Conservation (phyloP, 495 filamentous ascomycete genomes). For the Lasiosphaeriaceae sp. region DNA sequence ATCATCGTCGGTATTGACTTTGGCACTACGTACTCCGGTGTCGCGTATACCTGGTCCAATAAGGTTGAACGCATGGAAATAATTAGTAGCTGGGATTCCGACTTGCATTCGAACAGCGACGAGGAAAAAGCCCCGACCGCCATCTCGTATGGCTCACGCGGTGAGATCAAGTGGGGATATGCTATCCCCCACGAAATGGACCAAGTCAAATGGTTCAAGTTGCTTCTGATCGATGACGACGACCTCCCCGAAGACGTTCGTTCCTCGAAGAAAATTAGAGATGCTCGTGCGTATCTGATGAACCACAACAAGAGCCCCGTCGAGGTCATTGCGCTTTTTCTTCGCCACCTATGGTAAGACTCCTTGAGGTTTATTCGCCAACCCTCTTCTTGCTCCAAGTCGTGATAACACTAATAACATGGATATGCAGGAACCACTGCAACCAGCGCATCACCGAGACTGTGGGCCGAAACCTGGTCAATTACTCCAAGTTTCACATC, state of each 20-base stretch:
- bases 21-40: slow-evolving; percentile 13
- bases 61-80: slow-evolving; percentile 10
- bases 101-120: slow-evolving; percentile 1
- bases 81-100: slow-evolving; percentile 11
- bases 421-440: too few relatives aligned
- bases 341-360: slow-evolving; percentile 25
- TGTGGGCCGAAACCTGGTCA: slow-evolving; percentile 2
- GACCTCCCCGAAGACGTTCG: slow-evolving; percentile 16
- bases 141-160: too few relatives aligned
- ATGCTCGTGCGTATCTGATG: slow-evolving; percentile 7
- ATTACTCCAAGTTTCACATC: slow-evolving; percentile 17
- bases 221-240: slow-evolving; percentile 24
- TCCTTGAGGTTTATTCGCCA: too few relatives aligned
- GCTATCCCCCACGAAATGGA: slow-evolving; percentile 8
- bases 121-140: too few relatives aligned
- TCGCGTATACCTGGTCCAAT: slow-evolving; percentile 11
- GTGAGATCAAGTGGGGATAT: slow-evolving; percentile 23
- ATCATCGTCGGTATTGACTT: slow-evolving; percentile 17
- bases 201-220: slow-evolving; percentile 30
- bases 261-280: slow-evolving; percentile 5
- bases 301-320: slow-evolving; percentile 11
- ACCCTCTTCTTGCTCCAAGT: too few relatives aligned
- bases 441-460: slow-evolving; percentile 7
- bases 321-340: slow-evolving; percentile 20
- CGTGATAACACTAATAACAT: too few relatives aligned